Base-by-base conservation (phyloP, 2,329 filamentous ascomycete species). In the Aspergillus fumigatus region DNA sequence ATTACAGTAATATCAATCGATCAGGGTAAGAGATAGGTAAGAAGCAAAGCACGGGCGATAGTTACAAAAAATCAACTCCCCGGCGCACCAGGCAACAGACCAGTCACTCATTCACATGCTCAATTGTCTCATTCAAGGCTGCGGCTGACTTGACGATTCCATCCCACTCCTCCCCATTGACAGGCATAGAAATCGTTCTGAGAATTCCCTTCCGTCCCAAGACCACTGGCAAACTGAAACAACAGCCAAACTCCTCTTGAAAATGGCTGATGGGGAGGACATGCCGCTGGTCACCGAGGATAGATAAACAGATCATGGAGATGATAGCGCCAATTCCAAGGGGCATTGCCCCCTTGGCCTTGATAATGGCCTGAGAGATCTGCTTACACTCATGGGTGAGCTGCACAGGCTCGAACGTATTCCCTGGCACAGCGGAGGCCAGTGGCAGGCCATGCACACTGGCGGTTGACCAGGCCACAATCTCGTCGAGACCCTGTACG, bases 291-390 rank as follows among this genome's bases (percentile, higher is more conserved):
- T 83, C 80, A 48, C 74, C 75, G 11, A 82, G 64, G 14, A 83
- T 79, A 11, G 79, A 79, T 55, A 76, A 74, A 67, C 80, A 82
- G 54, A 23, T 23, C 45, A 71, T 75, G 1, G 76, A 72, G 2
- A 79, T 73, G 3, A 80, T 72, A 27, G 78, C 77, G 8, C 76
- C 80, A 48, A 82, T 79, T 10, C 81, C 81, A 60, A 77, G 82
- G 0, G 78, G 73, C 0, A 77, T 82, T 27, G 78, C 75, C 0
- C 80, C 80, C 65, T 83, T 83, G 10, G 75, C 73, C 21, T 73
- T 69, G 48, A 82, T 77, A 59, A 83, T 81, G 11, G 69, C 72
- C 8, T 77, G 73, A 0, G 79, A 76, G 40, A 76, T 79, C n/a
- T 76, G 69, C 45, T 74, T 77, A 53, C 79, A 81, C 47, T 80